Base-by-base conservation (phyloP, 2,329 filamentous ascomycete species). In the Diaporthe ilicicola region DNA sequence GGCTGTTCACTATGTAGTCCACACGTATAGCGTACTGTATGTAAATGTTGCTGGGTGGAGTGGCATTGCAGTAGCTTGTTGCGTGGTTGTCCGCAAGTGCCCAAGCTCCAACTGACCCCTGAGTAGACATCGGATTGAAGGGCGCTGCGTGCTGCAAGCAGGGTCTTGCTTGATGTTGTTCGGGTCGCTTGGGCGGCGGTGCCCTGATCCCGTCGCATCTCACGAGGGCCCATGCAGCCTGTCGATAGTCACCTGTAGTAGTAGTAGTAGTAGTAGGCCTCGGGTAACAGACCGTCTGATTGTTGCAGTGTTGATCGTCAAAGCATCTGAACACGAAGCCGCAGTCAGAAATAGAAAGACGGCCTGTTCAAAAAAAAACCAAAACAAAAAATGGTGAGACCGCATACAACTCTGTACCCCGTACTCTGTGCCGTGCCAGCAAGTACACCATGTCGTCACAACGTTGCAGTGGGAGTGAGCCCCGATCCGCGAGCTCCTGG, bases 51-150 rank as follows among this genome's bases (percentile, higher is more conserved):
- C 24, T 50, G 39, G 42, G n/a, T 51, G 37, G 62, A 27, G 68
- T 70, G 50, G 48, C 48, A 68, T 64, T 72, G 71, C 71, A 72
- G 68, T 70, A 72, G 71, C 50, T 53, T 44, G 48, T 29, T 71
- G 29, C 27, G 64, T 48, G 67, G 55, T 46, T 32, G 32, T 29
- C 67, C 50, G 24, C 64, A 51, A 55, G 69, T 50, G 24, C 70
- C 67, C 46, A 53, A 54, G 53, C 39, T 44, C 55, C 24, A 34
- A 68, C 22, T n/a, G 17, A 37, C 51, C 44, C 44, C 56, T 48
- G 56, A 62, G 44, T 24, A 12, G 22, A 13, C 29, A 27, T 9
- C 27, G 34, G 27, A 59, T 50, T 29, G 48, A n/a, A 61, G 34
- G 24, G 50, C 19, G 54, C 39, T 34, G n/a, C 27, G 19, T 22